These are phyloP conservation scores for Plantago major DNA, from an alignment of 257 asterid genomes.

Conservation along the genomic window DNA sequence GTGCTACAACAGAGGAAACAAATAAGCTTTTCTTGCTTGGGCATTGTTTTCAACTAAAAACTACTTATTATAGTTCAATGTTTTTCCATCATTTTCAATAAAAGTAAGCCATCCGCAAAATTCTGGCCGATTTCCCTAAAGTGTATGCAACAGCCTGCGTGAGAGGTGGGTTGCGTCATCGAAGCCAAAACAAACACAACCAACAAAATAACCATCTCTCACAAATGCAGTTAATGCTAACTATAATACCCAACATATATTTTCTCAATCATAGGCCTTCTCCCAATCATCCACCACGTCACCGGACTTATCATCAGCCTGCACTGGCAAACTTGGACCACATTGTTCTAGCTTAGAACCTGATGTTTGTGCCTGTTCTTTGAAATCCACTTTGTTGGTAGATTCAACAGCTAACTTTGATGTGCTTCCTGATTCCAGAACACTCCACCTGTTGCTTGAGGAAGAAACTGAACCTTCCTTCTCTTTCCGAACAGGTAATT, in stretches of 20 bases:
- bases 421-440: conserved; percentile 45
- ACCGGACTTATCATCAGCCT: conserved; percentile 24
- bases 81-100: background rate
- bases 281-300: conserved; percentile 96
- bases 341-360: conserved; percentile 23
- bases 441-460: conserved; percentile 71
- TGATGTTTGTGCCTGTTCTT: conserved; percentile 28
- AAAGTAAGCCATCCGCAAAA: conserved; percentile 11
- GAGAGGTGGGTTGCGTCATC: conserved; percentile 4
- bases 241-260: background rate
- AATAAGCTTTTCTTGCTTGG: background rate
- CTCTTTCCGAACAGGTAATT: conserved; percentile 31
- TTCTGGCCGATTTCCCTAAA: conserved; percentile 1
- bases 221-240: background rate
- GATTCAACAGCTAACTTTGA: conserved; percentile 33
- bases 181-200: conserved; percentile 18
- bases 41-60: background rate
- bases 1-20: background rate
- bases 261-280: conserved; percentile 58
- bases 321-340: conserved; percentile 18
- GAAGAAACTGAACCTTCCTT: conserved; percentile 39
- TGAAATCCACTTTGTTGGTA: conserved; percentile 19
- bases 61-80: background rate
- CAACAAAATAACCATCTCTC: background rate
- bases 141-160: conserved; percentile 6